Conservation (phyloP, 2,329 filamentous ascomycete genomes). For the Didymella exigua region DNA sequence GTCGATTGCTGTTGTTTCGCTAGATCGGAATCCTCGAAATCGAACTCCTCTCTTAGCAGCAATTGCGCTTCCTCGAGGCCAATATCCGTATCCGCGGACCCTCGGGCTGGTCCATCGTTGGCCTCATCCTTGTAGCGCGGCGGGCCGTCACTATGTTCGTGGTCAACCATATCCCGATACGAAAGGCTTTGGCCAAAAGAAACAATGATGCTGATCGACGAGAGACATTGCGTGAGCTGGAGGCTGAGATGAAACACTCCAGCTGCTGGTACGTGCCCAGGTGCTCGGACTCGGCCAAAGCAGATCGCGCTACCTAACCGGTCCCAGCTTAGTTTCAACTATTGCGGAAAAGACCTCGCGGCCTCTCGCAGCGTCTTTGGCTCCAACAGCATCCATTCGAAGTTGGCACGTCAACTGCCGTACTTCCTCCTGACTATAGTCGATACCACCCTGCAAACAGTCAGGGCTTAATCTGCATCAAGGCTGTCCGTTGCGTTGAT, state of each 20-base stretch:
- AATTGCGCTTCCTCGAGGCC: constrained; percentile 36
- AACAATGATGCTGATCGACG: background rate
- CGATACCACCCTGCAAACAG: too few relatives aligned
- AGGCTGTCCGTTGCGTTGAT: too few relatives aligned
- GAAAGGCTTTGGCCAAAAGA: background rate
- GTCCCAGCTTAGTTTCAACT: background rate
- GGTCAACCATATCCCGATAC: background rate
- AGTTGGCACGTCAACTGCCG: too few relatives aligned
- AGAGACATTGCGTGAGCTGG: constrained; percentile 6
- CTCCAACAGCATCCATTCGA: too few relatives aligned
- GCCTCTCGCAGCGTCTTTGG: too few relatives aligned
- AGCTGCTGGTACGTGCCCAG: constrained; percentile 10
- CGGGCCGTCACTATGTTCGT: background rate
- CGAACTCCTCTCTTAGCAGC: constrained; percentile 33
- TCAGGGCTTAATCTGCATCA: too few relatives aligned
- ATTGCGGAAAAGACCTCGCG: background rate
- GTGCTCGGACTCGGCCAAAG: background rate
- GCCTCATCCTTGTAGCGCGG: constrained; percentile 11
- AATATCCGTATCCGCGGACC: constrained; percentile 21
- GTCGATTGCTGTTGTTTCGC: background rate
- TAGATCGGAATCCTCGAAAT: constrained; percentile 29
- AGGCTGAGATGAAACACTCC: constrained; percentile 11
- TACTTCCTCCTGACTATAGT: too few relatives aligned
- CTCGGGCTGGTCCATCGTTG: constrained; percentile 12
- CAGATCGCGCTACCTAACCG: background rate